Evolutionary conservation across 2,329 filamentous ascomycete species (phyloP).

Genomic region (Colletotrichum sp.): DNA sequence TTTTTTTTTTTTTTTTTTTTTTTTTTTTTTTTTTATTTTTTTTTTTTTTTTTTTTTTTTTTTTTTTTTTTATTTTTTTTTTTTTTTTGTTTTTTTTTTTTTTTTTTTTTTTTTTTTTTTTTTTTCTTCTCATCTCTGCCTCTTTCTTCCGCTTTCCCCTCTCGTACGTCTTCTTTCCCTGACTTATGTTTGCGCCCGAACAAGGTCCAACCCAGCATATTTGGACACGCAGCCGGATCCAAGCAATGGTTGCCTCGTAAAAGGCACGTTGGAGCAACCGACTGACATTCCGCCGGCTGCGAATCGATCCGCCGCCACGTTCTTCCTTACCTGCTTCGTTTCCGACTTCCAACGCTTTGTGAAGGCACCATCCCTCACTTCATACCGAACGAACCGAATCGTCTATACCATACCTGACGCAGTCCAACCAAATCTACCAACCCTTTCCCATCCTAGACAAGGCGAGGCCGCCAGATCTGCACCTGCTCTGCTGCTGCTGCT

Average conservation of each 20-base stretch:
- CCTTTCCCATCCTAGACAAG: neutral
- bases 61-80: neutral
- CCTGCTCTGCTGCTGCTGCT: neutral
- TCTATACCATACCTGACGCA: neutral
- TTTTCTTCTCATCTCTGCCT: neutral
- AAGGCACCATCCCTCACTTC: neutral
- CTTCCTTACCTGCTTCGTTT: neutral
- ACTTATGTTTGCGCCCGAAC: neutral
- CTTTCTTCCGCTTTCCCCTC: neutral
- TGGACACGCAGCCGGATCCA: neutral
- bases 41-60: neutral
- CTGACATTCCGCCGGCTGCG: constrained; percentile 5
- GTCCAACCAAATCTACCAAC: neutral
- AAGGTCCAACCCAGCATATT: constrained; percentile 16
- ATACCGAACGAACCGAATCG: neutral
- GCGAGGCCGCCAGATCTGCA: neutral
- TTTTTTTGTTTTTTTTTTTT: neutral
- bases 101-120: neutral
- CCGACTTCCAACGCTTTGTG: neutral
- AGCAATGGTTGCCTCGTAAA: constrained; percentile 1
- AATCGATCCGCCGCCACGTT: constrained; percentile 13
- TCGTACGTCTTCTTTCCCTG: neutral
- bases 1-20: neutral
- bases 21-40: neutral
- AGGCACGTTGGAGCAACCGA: neutral